Conservation (phyloP, 768 basidiomycete species). For the Pisolithus sp. region DNA sequence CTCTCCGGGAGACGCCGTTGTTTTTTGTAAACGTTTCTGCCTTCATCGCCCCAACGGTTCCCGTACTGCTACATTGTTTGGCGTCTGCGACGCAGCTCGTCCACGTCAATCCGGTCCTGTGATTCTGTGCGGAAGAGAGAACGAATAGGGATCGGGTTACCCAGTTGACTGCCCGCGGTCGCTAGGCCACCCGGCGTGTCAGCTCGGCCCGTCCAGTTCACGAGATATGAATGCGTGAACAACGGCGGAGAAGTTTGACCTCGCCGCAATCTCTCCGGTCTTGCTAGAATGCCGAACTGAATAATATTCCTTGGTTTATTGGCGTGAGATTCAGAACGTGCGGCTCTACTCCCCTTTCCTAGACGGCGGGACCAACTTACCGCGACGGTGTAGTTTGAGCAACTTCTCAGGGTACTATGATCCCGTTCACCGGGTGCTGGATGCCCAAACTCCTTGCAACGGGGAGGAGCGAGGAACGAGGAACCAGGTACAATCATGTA, state of each 20-base stretch:
- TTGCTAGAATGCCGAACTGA: not conserved
- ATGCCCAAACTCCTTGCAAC: not conserved
- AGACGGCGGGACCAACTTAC: not conserved
- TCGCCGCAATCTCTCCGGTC: not conserved
- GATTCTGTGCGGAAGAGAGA: not conserved
- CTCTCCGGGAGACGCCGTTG: conserved; percentile 3
- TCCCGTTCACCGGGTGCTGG: not conserved
- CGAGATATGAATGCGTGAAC: not conserved
- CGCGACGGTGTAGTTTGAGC: not conserved
- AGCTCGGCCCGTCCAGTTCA: too few relatives aligned
- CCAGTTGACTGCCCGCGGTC: not conserved
- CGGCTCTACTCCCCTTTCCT: too few relatives aligned
- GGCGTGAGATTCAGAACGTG: too few relatives aligned
- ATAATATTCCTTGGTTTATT: too few relatives aligned
- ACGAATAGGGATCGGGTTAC: not conserved
- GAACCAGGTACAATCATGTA: not conserved
- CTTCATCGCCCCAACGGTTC: conserved; percentile 4
- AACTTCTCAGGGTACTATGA: not conserved
- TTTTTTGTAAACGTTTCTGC: conserved; percentile 9
- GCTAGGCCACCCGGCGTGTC: too few relatives aligned
- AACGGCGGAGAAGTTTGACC: not conserved
- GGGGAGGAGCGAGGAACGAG: not conserved
- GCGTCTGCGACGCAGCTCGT: not conserved
- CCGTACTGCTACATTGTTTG: not conserved
- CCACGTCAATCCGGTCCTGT: not conserved